Percentiles rank a stretch among this genome's conserved stretches.
These are phyloP conservation scores for Pythium coloratum DNA, from an alignment of 352 stramenopile species.

Conservation along the genomic window DNA sequence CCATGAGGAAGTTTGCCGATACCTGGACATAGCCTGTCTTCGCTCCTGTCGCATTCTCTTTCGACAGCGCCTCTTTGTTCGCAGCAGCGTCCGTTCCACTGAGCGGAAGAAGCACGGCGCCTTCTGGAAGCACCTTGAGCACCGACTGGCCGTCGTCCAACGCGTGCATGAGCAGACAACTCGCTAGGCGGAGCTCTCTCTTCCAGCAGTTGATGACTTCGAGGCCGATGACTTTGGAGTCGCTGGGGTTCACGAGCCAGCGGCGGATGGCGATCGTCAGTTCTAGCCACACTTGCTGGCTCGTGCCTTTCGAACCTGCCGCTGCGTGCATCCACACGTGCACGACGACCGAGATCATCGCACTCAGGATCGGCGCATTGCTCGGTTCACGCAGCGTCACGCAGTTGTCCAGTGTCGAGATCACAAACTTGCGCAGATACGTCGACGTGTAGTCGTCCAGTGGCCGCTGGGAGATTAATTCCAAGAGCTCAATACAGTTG, in stretches of 20 bases:
- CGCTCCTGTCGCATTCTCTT: constrained; percentile 35
- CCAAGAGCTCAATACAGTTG: constrained; percentile 84
- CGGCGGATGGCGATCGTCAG: constrained; percentile 75
- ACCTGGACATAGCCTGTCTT: constrained; percentile 75
- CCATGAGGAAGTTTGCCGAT: constrained; percentile 70
- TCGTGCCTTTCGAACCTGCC: constrained; percentile 50
- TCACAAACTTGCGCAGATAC: constrained; percentile 85
- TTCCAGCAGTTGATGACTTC: constrained; percentile 87
- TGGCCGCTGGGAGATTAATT: constrained; percentile 78
- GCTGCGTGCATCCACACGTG: constrained; percentile 88
- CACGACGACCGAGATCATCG: constrained; percentile 80
- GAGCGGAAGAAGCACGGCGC: constrained; percentile 51
- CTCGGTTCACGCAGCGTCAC: constrained; percentile 62
- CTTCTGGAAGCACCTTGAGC: constrained; percentile 65
- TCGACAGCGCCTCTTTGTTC: constrained; percentile 19
- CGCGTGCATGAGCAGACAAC: constrained; percentile 78
- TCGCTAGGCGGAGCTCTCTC: constrained; percentile 76
- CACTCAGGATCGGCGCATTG: constrained; percentile 61
- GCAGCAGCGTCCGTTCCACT: constrained; percentile 25
- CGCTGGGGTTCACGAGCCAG: constrained; percentile 69
- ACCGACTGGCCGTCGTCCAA: constrained; percentile 75
- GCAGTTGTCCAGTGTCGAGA: constrained; percentile 84
- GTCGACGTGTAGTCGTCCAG: constrained; percentile 86
- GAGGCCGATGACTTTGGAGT: constrained; percentile 53
- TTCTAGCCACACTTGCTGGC: constrained; percentile 78